Percentiles rank a stretch among this genome's conserved stretches.
phyloP scores from a whole-genome alignment of 345 rosid genomes.

The Moringa oleifera region DNA sequence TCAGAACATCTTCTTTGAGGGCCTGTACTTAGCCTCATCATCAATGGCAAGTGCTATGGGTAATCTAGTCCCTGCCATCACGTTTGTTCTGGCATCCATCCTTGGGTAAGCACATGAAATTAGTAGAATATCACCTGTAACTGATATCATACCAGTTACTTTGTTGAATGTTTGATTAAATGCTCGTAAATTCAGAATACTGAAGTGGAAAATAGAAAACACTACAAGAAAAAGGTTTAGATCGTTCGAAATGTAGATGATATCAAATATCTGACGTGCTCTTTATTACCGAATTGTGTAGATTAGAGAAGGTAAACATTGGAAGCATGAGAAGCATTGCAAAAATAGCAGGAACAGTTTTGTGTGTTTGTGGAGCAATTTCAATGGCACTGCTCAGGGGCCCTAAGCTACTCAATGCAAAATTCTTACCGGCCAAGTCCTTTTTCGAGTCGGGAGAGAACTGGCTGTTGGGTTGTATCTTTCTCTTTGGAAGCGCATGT shows the following conservation, averaged over 20 bases:
- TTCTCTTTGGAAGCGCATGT: conserved; percentile 47
- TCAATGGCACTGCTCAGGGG: conserved; percentile 68
- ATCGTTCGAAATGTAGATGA: too few relatives aligned
- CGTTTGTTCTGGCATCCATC: conserved; percentile 30
- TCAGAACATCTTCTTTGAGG: conserved; percentile 36
- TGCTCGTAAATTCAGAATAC: too few relatives aligned
- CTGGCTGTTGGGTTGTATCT: conserved; percentile 62
- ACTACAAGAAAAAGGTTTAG: too few relatives aligned
- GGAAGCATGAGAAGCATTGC: conserved; percentile 51
- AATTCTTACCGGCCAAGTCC: conserved; percentile 16
- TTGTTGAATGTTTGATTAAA: too few relatives aligned
- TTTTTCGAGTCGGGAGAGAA: conserved; percentile 14
- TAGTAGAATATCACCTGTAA: background rate
- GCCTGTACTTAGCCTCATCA: conserved; percentile 34
- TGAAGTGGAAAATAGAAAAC: too few relatives aligned
- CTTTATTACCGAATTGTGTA: conserved; percentile 7
- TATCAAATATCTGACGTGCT: too few relatives aligned
- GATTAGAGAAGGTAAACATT: conserved; percentile 55
- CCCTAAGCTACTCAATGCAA: conserved; percentile 55
- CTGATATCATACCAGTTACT: too few relatives aligned
- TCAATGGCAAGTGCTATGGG: conserved; percentile 36
- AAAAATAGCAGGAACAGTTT: conserved; percentile 53
- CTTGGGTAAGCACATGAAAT: conserved; percentile 15
- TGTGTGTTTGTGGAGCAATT: conserved; percentile 60
- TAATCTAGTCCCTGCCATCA: conserved; percentile 36